Percentiles rank a stretch among this genome's conserved stretches.
phyloP scores from a whole-genome alignment of 257 asterid genomes.

The Solanum megistacrolobum region DNA sequence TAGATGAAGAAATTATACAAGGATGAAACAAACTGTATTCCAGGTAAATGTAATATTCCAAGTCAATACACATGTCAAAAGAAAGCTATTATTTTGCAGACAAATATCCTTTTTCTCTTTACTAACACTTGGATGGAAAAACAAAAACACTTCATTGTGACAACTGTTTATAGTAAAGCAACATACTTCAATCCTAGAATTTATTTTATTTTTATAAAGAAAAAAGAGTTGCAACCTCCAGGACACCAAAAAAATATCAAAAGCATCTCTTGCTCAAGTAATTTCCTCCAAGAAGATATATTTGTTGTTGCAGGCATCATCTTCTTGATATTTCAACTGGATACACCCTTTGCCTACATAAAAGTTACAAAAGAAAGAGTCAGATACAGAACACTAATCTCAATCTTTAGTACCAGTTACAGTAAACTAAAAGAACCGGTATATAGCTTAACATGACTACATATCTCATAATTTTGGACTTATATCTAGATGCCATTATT shows the following conservation, averaged over 20 bases:
- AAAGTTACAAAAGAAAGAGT: background rate
- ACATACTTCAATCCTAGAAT: background rate
- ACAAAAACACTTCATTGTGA: background rate
- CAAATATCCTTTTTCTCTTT: background rate
- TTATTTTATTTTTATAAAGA: background rate
- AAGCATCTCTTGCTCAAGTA: background rate
- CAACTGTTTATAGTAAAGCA: too few species aligned
- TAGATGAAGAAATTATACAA: too few species aligned
- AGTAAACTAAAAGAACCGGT: background rate
- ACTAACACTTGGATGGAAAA: background rate
- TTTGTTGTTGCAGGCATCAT: too few species aligned
- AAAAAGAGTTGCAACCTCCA: background rate
- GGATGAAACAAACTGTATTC: background rate
- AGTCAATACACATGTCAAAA: background rate
- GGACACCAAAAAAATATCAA: background rate
- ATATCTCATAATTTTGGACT: background rate
- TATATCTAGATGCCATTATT: background rate
- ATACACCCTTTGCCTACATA: background rate
- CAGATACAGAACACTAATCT: background rate
- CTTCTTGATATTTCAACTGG: background rate
- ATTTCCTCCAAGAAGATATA: background rate
- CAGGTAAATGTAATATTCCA: background rate
- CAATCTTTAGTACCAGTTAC: background rate
- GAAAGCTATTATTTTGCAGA: background rate
- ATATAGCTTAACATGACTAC: background rate